Percentiles rank a stretch among this genome's conserved stretches.
Conservation (phyloP, 768 basidiomycete species). For the Hericium alpestre region DNA sequence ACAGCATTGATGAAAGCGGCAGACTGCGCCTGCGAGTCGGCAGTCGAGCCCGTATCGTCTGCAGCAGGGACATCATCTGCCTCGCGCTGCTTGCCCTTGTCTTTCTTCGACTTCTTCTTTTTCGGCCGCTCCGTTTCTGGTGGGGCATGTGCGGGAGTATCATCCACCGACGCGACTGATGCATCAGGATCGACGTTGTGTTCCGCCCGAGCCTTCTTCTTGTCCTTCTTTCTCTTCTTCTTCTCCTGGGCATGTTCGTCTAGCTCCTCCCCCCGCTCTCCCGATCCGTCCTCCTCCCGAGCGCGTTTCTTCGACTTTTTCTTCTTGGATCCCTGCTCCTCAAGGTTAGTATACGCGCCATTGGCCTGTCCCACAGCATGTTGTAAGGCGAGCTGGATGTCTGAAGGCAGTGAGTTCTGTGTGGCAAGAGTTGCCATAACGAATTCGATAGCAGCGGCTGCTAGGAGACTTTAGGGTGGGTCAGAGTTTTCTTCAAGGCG, state of each 20-base stretch:
- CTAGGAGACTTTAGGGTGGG: constrained; percentile 4
- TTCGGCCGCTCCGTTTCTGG: constrained; percentile 6
- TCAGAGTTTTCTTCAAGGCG: not conserved
- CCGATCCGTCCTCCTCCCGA: constrained; percentile 10
- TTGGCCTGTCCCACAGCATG: constrained; percentile 38
- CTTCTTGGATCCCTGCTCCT: constrained; percentile 9
- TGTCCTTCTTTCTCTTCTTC: constrained; percentile 20
- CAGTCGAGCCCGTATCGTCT: not conserved
- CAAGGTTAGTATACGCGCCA: constrained; percentile 23
- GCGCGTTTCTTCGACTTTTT: constrained; percentile 28
- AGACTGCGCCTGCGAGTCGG: constrained; percentile 18
- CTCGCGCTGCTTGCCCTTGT: constrained; percentile 27
- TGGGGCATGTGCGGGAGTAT: constrained; percentile 17
- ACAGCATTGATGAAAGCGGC: constrained; percentile 54
- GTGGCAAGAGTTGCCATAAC: constrained; percentile 2
- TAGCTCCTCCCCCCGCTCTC: constrained; percentile 7
- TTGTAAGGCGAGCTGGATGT: constrained; percentile 41
- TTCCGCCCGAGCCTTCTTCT: constrained; percentile 1
- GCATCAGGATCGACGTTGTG: constrained; percentile 9
- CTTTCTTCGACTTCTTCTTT: constrained; percentile 23
- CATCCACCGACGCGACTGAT: constrained; percentile 9
- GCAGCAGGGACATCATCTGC: constrained; percentile 14
- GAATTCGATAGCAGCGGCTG: not conserved
- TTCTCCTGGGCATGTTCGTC: constrained; percentile 20
- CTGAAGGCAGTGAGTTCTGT: constrained; percentile 24